Evolutionary conservation across 768 basidiomycete genomes (phyloP).

Genomic region (Xerocomellus chrysenteron): DNA sequence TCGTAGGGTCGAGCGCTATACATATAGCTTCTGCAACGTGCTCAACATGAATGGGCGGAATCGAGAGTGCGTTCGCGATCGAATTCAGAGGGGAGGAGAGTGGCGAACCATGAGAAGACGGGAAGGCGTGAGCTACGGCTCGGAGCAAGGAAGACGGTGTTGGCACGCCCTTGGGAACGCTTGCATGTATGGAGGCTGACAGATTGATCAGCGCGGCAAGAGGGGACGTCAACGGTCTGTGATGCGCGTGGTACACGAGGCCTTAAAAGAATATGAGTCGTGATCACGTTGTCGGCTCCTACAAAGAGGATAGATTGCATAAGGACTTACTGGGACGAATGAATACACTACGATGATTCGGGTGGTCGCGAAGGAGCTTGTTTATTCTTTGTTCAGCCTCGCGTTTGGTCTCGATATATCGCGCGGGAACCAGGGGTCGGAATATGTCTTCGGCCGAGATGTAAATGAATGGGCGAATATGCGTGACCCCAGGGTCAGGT

Average conservation of each 20-base stretch:
- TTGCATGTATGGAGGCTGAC: slow-evolving; percentile 69
- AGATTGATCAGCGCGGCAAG: slow-evolving; percentile 82
- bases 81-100: slow-evolving; percentile 54
- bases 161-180: slow-evolving; percentile 53
- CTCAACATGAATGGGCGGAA: slow-evolving; percentile 93
- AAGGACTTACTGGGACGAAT: slow-evolving; percentile 80
- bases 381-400: slow-evolving; percentile 78
- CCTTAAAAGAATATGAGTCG: slow-evolving; percentile 44
- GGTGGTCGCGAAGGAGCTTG: slow-evolving; percentile 43
- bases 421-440: slow-evolving; percentile 77
- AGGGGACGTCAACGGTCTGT: slow-evolving; percentile 85
- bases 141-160: slow-evolving; percentile 67
- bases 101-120: slow-evolving; percentile 31
- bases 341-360: slow-evolving; percentile 67
- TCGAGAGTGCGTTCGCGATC: slow-evolving; percentile 75
- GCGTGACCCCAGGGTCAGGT: slow-evolving; percentile 29
- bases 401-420: slow-evolving; percentile 94
- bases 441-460: slow-evolving; percentile 89
- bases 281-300: slow-evolving; percentile 12
- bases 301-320: slow-evolving; percentile 12
- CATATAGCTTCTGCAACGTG: slow-evolving; percentile 87
- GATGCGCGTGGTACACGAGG: slow-evolving; percentile 93
- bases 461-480: slow-evolving; percentile 77
- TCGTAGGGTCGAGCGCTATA: slow-evolving; percentile 51
- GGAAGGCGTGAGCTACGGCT: slow-evolving; percentile 42